Percentiles rank a stretch among this genome's conserved stretches.
phyloP scores from a whole-genome alignment of 805 yeast genomes.

The Candida nitratophila region DNA sequence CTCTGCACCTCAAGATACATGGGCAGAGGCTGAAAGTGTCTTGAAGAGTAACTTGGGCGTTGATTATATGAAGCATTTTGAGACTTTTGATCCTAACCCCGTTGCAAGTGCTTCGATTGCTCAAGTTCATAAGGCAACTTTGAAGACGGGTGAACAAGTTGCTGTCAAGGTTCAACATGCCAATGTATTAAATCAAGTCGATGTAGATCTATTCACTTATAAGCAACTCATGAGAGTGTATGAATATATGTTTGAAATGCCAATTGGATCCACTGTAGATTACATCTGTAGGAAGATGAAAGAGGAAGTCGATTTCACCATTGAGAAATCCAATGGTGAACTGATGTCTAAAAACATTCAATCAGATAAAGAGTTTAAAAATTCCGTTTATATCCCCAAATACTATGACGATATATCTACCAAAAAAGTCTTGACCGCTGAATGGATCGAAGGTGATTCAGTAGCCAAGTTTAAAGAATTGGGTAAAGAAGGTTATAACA shows the following conservation, averaged over 20 bases:
- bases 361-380: conserved; percentile 32
- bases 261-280: conserved; percentile 46
- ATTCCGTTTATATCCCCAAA: conserved; percentile 48
- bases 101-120: conserved; percentile 74
- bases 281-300: conserved; percentile 51
- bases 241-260: conserved; percentile 56
- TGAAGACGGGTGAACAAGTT: conserved; percentile 42
- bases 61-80: conserved; percentile 34
- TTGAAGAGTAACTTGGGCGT: conserved; percentile 35
- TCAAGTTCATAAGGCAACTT: conserved; percentile 53
- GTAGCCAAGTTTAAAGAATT: conserved; percentile 41
- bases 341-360: conserved; percentile 30
- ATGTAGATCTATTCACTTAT: conserved; percentile 56
- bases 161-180: conserved; percentile 65
- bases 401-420: conserved; percentile 40
- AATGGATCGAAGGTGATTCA: conserved; percentile 72
- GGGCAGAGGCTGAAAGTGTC: conserved; percentile 37
- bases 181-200: conserved; percentile 52
- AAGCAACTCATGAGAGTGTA: conserved; percentile 43
- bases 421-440: conserved; percentile 50
- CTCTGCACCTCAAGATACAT: conserved; percentile 54
- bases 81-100: conserved; percentile 45
- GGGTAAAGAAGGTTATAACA: conserved; percentile 30
- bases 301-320: conserved; percentile 55
- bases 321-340: conserved; percentile 49